Conservation (phyloP, 805 yeast species). For the Sungouiozyma intestinalis region DNA sequence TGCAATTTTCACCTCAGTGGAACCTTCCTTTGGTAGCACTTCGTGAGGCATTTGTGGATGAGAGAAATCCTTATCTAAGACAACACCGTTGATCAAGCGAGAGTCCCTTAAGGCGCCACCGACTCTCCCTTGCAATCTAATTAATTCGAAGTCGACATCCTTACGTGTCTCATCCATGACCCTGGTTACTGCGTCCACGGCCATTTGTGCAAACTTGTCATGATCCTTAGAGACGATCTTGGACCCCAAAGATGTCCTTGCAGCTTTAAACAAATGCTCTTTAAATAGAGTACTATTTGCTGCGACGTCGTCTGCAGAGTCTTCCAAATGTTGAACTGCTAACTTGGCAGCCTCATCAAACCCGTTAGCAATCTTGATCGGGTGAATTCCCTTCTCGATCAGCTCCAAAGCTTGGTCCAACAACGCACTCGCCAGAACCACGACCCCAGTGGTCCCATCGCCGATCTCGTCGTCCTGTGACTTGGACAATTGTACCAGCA, state of each 20-base stretch:
- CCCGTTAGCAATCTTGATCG: slow-evolving; percentile 93
- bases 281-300: slow-evolving; percentile 21
- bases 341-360: slow-evolving; percentile 94
- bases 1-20: slow-evolving; percentile 71
- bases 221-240: slow-evolving; percentile 91
- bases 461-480: slow-evolving; percentile 98
- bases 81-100: slow-evolving; percentile 76
- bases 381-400: slow-evolving; percentile 95
- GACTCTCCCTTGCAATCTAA: slow-evolving; percentile 88
- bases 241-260: slow-evolving; percentile 89
- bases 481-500: slow-evolving; percentile 83
- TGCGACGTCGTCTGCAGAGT: slow-evolving; percentile 57
- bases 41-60: slow-evolving; percentile 96
- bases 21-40: slow-evolving; percentile 31
- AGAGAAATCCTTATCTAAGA: slow-evolving; percentile 91
- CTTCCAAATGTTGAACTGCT: slow-evolving; percentile 69
- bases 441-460: slow-evolving; percentile 98
- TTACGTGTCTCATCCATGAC: slow-evolving; percentile 88
- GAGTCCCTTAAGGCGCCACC: slow-evolving; percentile 92
- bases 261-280: slow-evolving; percentile 70
- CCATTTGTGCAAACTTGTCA: slow-evolving; percentile 90
- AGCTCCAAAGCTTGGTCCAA: slow-evolving; percentile 90
- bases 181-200: slow-evolving; percentile 87
- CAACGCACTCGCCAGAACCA: slow-evolving; percentile 88
- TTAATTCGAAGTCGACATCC: slow-evolving; percentile 94